Conservation (phyloP, 768 basidiomycete genomes). For the Agrocybe praecox region DNA sequence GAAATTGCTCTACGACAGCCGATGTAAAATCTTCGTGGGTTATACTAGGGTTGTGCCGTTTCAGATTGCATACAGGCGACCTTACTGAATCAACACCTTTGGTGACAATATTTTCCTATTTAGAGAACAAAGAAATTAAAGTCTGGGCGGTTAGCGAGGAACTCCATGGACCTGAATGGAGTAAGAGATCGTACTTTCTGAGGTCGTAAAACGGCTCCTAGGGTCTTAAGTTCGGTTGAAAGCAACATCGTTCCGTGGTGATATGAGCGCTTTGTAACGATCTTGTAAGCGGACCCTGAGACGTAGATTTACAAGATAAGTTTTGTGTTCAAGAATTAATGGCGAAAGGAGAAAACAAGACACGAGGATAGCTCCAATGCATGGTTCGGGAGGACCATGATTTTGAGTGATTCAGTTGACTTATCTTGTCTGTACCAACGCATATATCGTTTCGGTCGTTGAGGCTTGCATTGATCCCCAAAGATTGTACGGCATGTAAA, state of each 20-base stretch:
- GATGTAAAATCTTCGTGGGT: conserved; percentile 72
- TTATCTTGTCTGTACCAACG: conserved; percentile 85
- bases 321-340: background rate
- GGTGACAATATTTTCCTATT: conserved; percentile 76
- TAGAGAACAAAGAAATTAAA: background rate
- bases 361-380: background rate
- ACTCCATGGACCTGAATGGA: background rate
- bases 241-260: conserved; percentile 99
- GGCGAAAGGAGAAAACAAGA: background rate
- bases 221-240: conserved; percentile 68
- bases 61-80: conserved; percentile 89
- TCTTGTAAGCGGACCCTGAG: conserved; percentile 97
- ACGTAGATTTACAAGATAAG: conserved; percentile 53
- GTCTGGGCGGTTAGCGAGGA: background rate
- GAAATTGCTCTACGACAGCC: conserved; percentile 73
- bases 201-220: conserved; percentile 70
- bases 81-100: conserved; percentile 90
- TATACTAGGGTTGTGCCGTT: conserved; percentile 47
- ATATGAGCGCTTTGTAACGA: conserved; percentile 87
- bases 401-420: conserved; percentile 33
- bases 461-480: conserved; percentile 77
- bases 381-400: background rate
- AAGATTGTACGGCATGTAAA: conserved; percentile 69
- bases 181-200: conserved; percentile 52
- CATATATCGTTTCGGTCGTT: conserved; percentile 95